phyloP scores from a whole-genome alignment of 2,329 filamentous ascomycete species.

The Onygena corvina region DNA sequence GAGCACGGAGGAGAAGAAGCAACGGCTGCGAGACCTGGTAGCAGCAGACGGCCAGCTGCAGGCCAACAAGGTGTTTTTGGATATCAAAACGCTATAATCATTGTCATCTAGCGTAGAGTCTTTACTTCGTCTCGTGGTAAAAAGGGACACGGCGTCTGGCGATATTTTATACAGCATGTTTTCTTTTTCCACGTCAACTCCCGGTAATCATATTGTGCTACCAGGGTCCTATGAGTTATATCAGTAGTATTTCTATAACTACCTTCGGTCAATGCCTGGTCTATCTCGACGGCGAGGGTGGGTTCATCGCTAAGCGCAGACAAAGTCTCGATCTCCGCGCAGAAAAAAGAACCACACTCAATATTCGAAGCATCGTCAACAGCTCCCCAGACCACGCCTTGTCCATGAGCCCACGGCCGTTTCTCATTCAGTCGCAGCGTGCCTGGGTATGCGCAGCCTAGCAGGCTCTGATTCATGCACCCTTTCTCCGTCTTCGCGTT shows the following conservation, averaged over 20 bases:
- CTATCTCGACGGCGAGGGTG: no score
- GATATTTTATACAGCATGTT: not conserved
- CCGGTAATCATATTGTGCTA: no score
- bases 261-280: no score
- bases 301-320: no score
- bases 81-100: conserved; percentile 36
- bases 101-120: not conserved
- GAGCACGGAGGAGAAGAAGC: conserved; percentile 64
- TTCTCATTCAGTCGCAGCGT: not conserved
- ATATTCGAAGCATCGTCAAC: no score
- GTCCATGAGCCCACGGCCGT: not conserved
- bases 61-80: conserved; percentile 43
- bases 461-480: conserved; percentile 57
- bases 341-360: no score
- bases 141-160: conserved; percentile 2
- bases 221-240: no score
- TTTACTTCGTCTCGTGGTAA: not conserved
- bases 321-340: no score
- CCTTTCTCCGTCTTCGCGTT: conserved; percentile 91
- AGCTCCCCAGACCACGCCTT: not conserved
- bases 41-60: conserved; percentile 54
- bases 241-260: no score
- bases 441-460: conserved; percentile 24
- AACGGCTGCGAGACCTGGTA: conserved; percentile 67
- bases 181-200: no score